These are phyloP conservation scores for Globisporangium nunn DNA, from an alignment of 352 stramenopile genomes.

Conservation along the genomic window DNA sequence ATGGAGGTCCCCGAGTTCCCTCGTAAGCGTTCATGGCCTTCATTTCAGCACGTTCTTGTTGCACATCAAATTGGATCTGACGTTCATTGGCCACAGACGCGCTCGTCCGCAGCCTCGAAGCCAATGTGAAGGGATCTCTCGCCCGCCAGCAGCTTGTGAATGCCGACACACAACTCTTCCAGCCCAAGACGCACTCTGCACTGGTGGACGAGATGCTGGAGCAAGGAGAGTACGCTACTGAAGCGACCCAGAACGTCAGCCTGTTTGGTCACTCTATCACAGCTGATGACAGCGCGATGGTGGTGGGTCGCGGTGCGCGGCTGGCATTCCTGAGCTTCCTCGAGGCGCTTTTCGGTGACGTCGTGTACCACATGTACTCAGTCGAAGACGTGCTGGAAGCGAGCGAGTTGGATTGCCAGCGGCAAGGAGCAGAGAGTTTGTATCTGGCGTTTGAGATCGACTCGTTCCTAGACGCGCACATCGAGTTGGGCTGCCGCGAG, in stretches of 20 bases:
- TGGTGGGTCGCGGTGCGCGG: conserved; percentile 21
- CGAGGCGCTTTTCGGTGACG: conserved; percentile 54
- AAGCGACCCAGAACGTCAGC: neutral
- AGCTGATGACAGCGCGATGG: neutral
- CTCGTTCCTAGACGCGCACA: conserved; percentile 51
- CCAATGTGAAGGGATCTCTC: conserved; percentile 28
- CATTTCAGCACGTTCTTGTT: conserved; percentile 14
- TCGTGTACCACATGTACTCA: conserved; percentile 54
- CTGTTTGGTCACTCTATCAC: neutral
- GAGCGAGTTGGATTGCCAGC: neutral
- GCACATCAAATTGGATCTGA: neutral
- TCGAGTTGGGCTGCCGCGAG: conserved; percentile 64
- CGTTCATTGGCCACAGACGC: conserved; percentile 22
- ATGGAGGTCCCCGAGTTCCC: conserved; percentile 61
- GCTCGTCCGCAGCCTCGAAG: conserved; percentile 47
- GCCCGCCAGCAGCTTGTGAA: conserved; percentile 27
- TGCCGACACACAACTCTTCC: conserved; percentile 48
- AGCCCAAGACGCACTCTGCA: conserved; percentile 10
- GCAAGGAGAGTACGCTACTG: neutral
- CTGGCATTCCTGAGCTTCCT: conserved; percentile 50
- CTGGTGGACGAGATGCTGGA: conserved; percentile 28
- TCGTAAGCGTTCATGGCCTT: no score
- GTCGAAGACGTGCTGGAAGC: conserved; percentile 33
- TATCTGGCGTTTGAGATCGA: conserved; percentile 58
- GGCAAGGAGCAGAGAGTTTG: neutral